Conservation (phyloP, 192 early-diverging fungal species). For the Entomortierella beljakovae region DNA sequence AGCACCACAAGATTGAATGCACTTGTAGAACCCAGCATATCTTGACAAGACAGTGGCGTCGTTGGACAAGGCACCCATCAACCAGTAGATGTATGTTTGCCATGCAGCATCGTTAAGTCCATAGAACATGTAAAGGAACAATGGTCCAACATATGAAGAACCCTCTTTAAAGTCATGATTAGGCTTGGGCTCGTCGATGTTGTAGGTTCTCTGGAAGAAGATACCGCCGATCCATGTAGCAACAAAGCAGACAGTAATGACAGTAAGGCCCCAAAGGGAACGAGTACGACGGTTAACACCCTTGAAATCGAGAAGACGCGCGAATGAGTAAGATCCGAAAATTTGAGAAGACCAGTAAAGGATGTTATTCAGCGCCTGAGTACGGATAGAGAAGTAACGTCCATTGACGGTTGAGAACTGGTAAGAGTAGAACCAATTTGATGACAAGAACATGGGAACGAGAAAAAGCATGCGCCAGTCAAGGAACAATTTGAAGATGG, state of each 20-base stretch:
- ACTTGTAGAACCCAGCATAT: slow-evolving; percentile 93
- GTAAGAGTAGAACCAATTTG: slow-evolving; percentile 87
- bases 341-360: slow-evolving; percentile 87
- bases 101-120: slow-evolving; percentile 86
- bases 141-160: slow-evolving; percentile 62
- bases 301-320: slow-evolving; percentile 72
- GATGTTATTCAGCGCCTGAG: slow-evolving; percentile 78
- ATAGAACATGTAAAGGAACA: slow-evolving; percentile 80
- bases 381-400: slow-evolving; percentile 73
- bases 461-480: slow-evolving; percentile 77
- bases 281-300: slow-evolving; percentile 68
- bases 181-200: slow-evolving; percentile 31
- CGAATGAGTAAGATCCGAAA: slow-evolving; percentile 70
- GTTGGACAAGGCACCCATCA: slow-evolving; percentile 88
- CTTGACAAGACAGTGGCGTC: slow-evolving; percentile 78
- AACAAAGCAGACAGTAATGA: slow-evolving; percentile 62
- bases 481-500: slow-evolving; percentile 68
- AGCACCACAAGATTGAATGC: slow-evolving; percentile 83
- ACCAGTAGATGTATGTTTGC: slow-evolving; percentile 83
- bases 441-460: slow-evolving; percentile 74
- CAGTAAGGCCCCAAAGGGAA: slow-evolving; percentile 67
- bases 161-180: slow-evolving; percentile 60
- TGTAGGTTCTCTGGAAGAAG: slow-evolving; percentile 67
- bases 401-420: slow-evolving; percentile 72
- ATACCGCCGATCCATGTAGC: slow-evolving; percentile 77